Percentiles rank a stretch among this genome's conserved stretches.
phyloP scores from a whole-genome alignment of 1,284 basidiomycete genomes.

The Phenoliferia sp. region DNA sequence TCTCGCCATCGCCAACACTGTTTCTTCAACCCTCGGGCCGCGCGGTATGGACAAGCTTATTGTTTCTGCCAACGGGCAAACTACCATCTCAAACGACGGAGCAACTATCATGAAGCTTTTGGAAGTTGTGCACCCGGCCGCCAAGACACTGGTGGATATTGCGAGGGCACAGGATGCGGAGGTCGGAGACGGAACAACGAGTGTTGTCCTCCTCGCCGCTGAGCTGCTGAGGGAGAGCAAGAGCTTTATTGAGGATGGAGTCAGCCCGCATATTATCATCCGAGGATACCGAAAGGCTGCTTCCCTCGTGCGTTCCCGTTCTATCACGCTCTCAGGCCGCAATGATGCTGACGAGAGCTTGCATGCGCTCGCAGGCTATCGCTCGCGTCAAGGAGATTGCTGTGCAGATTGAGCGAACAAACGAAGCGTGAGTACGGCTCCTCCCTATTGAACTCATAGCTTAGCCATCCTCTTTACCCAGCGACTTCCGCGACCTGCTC shows the following conservation, averaged over 20 bases:
- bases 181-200: conserved; percentile 97
- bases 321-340: neutral
- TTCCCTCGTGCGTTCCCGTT: conserved; percentile 60
- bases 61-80: conserved; percentile 79
- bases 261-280: conserved; percentile 96
- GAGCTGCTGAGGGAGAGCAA: conserved; percentile 92
- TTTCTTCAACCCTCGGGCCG: conserved; percentile 93
- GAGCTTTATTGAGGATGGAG: conserved; percentile 91
- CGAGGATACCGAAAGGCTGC: conserved; percentile 89
- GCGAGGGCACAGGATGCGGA: conserved; percentile 97
- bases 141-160: conserved; percentile 93
- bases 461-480: conserved; percentile 41
- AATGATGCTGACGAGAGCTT: neutral
- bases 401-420: conserved; percentile 80
- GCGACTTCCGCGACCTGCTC: conserved; percentile 86
- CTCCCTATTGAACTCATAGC: neutral
- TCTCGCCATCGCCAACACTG: conserved; percentile 79
- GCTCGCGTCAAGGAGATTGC: conserved; percentile 86
- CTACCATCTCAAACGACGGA: conserved; percentile 96
- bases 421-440: conserved; percentile 65
- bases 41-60: conserved; percentile 97
- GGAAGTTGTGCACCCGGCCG: conserved; percentile 96
- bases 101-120: conserved; percentile 95
- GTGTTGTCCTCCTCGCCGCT: conserved; percentile 86
- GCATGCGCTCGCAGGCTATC: conserved; percentile 56